Base-by-base conservation (phyloP, 2,329 filamentous ascomycete genomes). In the Xylaria sp. region DNA sequence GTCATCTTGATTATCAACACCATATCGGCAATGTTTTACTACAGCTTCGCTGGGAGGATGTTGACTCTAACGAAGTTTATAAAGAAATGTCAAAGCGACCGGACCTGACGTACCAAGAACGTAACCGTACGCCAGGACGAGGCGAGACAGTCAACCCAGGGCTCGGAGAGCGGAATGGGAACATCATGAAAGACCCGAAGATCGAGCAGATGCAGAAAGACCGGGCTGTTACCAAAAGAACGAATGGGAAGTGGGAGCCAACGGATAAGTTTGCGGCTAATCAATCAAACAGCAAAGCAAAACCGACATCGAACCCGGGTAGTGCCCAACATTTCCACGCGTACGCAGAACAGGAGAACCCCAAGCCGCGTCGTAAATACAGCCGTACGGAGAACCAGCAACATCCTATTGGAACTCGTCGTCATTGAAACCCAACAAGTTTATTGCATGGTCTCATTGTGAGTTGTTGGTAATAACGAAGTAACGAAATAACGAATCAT, bases 1-100 rank as follows among this genome's bases (percentile, higher is more conserved):
- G 90, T 18, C 92, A 95, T 79, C 79, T 92, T 67, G 85, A 89
- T 72, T 94, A 94, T 77, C 87, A 90, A 66, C 87, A 87, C 74
- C 81, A 93, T 59, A 83, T 90, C 9, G 90, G 91, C 18, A 85
- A 82, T 50, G 90, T 94, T 66, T 81, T 96, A 34, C 84, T 86
- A 68, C 87, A 87, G 52, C 85, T 93, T 60, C 87, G 88, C 1
- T 91, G 92, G 82, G 91, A 93, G 73, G 88, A 92, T 73, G 78
- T 93, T 60, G 83, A 88, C 65, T 75, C 78, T 23, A 73, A 73
- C 23, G 65, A 70, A 55, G 46, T 70, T 18, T 60, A 60, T 23
- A 63, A 71, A 43, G 61, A 66, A 9, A 32, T 60, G 60, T 50
- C 58, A 30, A 67, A 71, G 52, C 50, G 50, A 50, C 41, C 63